Conservation (phyloP, 805 yeast genomes). For the Sungouiella blattae region DNA sequence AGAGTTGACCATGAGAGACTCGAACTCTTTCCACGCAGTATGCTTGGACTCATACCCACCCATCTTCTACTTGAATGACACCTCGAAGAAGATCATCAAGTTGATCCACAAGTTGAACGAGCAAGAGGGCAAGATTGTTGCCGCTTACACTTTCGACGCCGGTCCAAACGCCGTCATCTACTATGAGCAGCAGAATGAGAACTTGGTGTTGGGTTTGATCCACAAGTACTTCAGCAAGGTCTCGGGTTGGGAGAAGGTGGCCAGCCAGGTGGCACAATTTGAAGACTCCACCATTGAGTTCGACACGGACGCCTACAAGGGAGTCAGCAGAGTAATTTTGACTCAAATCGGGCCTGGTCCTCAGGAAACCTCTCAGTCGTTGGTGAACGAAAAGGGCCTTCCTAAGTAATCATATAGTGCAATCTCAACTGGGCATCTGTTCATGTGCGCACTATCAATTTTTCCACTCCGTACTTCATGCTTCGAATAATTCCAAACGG, state of each 20-base stretch:
- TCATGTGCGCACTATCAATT: too few relatives aligned
- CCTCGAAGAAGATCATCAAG: constrained; percentile 19
- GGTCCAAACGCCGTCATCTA: constrained; percentile 98
- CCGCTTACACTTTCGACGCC: constrained; percentile 97
- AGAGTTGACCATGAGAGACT: constrained; percentile 90
- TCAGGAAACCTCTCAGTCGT: constrained; percentile 49
- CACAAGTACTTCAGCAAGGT: constrained; percentile 55
- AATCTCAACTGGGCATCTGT: too few relatives aligned
- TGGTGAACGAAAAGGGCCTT: constrained; percentile 57
- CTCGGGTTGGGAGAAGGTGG: constrained; percentile 61
- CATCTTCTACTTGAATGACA: constrained; percentile 49
- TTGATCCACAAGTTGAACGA: constrained; percentile 65
- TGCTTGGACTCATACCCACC: constrained; percentile 96
- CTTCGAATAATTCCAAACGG: too few relatives aligned
- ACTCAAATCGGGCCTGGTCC: constrained; percentile 92
- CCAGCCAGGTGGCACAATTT: constrained; percentile 12
- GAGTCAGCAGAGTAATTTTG: constrained; percentile 79
- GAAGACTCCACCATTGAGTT: constrained; percentile 32
- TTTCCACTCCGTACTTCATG: too few relatives aligned
- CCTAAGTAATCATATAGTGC: too few relatives aligned
- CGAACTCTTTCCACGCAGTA: constrained; percentile 97
- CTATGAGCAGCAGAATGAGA: constrained; percentile 74
- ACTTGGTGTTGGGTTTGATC: constrained; percentile 67
- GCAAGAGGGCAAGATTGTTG: constrained; percentile 61
- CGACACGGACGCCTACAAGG: constrained; percentile 54